These are phyloP conservation scores for Chrysoporthe austroafricana DNA, from an alignment of 2,329 filamentous ascomycete species.

Conservation along the genomic window DNA sequence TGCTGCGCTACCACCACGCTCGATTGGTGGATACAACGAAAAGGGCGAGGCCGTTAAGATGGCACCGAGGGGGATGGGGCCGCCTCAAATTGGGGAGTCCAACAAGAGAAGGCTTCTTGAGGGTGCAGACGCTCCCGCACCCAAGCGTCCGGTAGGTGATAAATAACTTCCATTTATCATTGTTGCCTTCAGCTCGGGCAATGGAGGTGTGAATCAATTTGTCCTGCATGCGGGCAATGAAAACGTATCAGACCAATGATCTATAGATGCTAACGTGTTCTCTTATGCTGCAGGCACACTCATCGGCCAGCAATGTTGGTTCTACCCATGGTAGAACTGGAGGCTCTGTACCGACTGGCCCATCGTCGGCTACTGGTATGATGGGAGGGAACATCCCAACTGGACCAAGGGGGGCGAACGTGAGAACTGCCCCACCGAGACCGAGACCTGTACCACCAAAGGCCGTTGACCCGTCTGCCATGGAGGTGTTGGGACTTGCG, in stretches of 20 bases:
- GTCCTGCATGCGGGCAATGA: background rate
- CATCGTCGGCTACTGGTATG: background rate
- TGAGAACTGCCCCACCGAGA: slow-evolving; percentile 20
- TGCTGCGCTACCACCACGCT: slow-evolving; percentile 5
- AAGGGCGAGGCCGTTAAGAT: slow-evolving; percentile 35
- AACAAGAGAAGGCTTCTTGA: slow-evolving; percentile 51
- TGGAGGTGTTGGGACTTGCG: slow-evolving; percentile 54
- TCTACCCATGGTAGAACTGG: background rate
- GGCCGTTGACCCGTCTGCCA: slow-evolving; percentile 53
- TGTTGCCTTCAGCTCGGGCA: background rate
- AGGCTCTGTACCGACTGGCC: background rate
- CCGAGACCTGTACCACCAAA: slow-evolving; percentile 32
- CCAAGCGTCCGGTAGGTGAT: slow-evolving; percentile 47
- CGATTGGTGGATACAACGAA: slow-evolving; percentile 34
- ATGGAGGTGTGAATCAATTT: background rate
- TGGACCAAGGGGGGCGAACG: slow-evolving; percentile 27
- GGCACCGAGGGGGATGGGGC: slow-evolving; percentile 20
- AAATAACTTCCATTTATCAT: background rate
- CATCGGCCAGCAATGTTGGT: background rate
- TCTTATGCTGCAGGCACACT: slow-evolving; percentile 6
- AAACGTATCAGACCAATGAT: background rate
- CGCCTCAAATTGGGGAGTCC: slow-evolving; percentile 24
- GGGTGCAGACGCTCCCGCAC: slow-evolving; percentile 39
- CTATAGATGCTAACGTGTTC: slow-evolving; percentile 12
- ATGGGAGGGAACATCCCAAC: slow-evolving; percentile 1